Conservation (phyloP, 2,329 filamentous ascomycete genomes). For the Penicillium polonicum region DNA sequence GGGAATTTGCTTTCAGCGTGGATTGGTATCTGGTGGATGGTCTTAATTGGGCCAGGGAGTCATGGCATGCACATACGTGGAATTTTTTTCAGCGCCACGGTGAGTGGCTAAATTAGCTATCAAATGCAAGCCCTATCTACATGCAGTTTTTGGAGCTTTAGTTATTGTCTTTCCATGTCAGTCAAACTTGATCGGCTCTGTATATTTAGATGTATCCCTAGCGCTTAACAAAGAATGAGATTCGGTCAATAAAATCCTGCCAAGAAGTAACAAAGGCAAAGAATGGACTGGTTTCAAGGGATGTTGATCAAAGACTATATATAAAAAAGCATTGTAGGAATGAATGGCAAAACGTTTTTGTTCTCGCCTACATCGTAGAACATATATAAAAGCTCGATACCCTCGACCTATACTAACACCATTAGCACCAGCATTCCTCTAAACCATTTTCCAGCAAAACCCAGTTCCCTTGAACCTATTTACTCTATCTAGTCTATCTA, state of each 20-base stretch:
- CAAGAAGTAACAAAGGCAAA: neutral
- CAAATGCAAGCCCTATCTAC: too few species aligned
- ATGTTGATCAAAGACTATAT: neutral
- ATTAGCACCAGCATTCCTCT: neutral
- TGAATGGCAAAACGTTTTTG: neutral
- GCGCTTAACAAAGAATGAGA: neutral
- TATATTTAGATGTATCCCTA: neutral
- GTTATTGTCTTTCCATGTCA: too few species aligned
- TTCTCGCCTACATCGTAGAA: neutral
- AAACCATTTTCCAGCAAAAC: neutral
- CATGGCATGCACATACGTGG: slow-evolving; percentile 17
- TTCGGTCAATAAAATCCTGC: neutral
- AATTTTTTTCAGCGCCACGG: too few species aligned
- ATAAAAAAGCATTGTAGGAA: neutral
- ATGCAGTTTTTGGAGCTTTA: too few species aligned
- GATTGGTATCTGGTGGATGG: slow-evolving; percentile 3
- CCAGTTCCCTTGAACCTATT: too few species aligned
- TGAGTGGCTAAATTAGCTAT: too few species aligned
- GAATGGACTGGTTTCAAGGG: neutral
- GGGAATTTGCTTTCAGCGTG: slow-evolving; percentile 3
- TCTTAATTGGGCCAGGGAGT: slow-evolving; percentile 5
- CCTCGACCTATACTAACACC: neutral
- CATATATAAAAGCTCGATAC: neutral
- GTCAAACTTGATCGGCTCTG: too few species aligned
- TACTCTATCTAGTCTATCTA: neutral